Evolutionary conservation across 2,329 filamentous ascomycete species (phyloP).

Genomic region (Beauveria australis): DNA sequence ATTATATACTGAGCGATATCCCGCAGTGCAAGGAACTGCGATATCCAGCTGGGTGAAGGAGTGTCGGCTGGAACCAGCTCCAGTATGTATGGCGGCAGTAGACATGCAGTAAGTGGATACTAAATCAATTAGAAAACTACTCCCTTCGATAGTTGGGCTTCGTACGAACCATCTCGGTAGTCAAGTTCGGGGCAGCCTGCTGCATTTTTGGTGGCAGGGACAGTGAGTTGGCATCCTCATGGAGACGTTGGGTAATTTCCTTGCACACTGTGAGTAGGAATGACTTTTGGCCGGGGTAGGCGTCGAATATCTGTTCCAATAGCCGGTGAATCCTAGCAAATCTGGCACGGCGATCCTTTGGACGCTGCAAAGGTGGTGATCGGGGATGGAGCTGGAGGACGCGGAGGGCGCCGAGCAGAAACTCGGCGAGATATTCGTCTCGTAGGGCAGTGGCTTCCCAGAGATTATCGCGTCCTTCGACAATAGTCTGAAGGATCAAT

Average conservation of each 20-base stretch:
- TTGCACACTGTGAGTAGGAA: conserved; percentile 30
- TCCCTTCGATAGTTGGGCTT: no score
- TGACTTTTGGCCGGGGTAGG: conserved; percentile 29
- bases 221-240: conserved; percentile 26
- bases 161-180: conserved; percentile 27
- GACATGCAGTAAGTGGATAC: conserved; percentile 29
- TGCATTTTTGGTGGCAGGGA: conserved; percentile 24
- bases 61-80: conserved; percentile 24
- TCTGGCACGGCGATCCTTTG: conserved; percentile 28
- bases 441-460: conserved; percentile 23
- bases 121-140: conserved; percentile 9
- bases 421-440: conserved; percentile 30
- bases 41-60: conserved; percentile 25
- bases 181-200: conserved; percentile 27
- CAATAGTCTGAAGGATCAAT: conserved; percentile 28
- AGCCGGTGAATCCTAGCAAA: conserved; percentile 29
- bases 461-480: conserved; percentile 28
- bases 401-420: conserved; percentile 29
- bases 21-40: conserved; percentile 29
- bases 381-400: conserved; percentile 31
- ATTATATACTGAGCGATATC: conserved; percentile 31
- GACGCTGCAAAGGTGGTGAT: conserved; percentile 22
- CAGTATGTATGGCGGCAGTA: conserved; percentile 26
- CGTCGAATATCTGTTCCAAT: conserved; percentile 30
- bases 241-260: conserved; percentile 27